These are phyloP conservation scores for Picea glauca DNA, from an alignment of 75 land plant genomes.

Conservation along the genomic window DNA sequence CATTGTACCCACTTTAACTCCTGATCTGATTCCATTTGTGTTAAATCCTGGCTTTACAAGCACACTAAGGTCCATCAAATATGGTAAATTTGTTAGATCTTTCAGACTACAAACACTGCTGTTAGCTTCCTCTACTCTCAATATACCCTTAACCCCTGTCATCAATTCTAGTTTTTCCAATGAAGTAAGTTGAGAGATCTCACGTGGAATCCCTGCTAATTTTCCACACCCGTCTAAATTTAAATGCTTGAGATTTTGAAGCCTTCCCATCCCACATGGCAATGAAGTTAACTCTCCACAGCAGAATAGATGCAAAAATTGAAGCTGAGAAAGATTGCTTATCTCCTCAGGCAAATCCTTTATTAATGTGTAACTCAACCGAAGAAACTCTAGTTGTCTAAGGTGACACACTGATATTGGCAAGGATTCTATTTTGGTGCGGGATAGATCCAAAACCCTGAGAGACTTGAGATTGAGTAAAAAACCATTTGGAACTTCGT, in stretches of 20 bases:
- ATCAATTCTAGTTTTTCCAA: too few relatives aligned
- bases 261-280: background rate
- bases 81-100: too few relatives aligned
- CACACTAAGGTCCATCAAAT: background rate
- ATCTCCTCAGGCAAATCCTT: background rate
- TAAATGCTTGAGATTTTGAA: background rate
- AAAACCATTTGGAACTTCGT: background rate
- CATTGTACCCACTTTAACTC: background rate
- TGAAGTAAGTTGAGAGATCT: too few relatives aligned
- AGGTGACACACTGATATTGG: background rate
- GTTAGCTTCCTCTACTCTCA: too few relatives aligned
- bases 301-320: background rate
- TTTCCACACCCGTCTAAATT: background rate
- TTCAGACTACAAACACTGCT: too few relatives aligned
- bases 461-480: background rate
- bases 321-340: background rate
- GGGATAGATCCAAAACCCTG: slow-evolving; percentile 1
- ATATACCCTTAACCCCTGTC: too few relatives aligned
- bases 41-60: background rate
- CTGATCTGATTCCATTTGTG: background rate
- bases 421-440: background rate
- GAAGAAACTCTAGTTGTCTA: background rate
- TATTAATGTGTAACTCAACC: background rate
- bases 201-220: too few relatives aligned
- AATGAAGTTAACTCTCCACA: background rate